These are phyloP conservation scores for Aquilaria malaccensis DNA, from an alignment of 345 rosid genomes.

Conservation along the genomic window DNA sequence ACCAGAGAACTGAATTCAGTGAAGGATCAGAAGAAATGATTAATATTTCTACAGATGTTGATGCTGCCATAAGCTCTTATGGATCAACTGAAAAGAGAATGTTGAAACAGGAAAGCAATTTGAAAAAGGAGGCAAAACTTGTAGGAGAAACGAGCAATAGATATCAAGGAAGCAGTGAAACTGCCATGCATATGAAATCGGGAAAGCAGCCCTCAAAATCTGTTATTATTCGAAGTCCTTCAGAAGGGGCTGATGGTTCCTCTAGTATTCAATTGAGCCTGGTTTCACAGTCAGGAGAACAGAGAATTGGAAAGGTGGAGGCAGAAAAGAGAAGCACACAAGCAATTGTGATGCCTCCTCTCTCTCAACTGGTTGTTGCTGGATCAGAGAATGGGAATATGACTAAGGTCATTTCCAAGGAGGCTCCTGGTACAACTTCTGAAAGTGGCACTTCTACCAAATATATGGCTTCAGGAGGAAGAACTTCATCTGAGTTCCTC, in stretches of 20 bases:
- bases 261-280: conserved; percentile 31
- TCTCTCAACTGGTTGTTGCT: conserved; percentile 43
- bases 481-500: conserved; percentile 17
- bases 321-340: conserved; percentile 36
- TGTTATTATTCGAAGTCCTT: conserved; percentile 23
- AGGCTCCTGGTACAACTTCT: conserved; percentile 28
- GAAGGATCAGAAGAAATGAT: conserved; percentile 31
- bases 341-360: conserved; percentile 42
- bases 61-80: conserved; percentile 26
- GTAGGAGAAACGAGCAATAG: conserved; percentile 23
- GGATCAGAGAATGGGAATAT: conserved; percentile 22
- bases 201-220: conserved; percentile 20
- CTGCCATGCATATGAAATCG: conserved; percentile 26
- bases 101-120: conserved; percentile 34
- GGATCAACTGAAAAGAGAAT: conserved; percentile 34
- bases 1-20: conserved; percentile 29
- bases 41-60: conserved; percentile 30
- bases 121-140: conserved; percentile 23
- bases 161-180: conserved; percentile 24
- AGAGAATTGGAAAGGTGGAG: conserved; percentile 27
- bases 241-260: conserved; percentile 21
- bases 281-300: conserved; percentile 26
- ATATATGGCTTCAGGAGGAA: conserved; percentile 24
- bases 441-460: conserved; percentile 35
- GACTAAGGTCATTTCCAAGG: conserved; percentile 27